These are phyloP conservation scores for Pelagomonas calceolata DNA, from an alignment of 108 stramenopile species.

Conservation along the genomic window DNA sequence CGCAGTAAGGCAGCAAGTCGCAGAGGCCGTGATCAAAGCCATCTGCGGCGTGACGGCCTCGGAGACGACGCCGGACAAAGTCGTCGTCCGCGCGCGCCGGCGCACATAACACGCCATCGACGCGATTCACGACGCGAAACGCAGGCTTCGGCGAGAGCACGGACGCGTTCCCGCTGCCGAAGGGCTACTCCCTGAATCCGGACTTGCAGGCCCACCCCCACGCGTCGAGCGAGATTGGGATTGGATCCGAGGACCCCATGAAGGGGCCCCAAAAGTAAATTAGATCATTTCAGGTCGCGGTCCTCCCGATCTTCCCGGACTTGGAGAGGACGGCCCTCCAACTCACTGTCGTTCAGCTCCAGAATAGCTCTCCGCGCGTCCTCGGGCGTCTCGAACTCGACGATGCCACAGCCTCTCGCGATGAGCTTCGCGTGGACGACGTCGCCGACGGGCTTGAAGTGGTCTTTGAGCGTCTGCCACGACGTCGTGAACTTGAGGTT, in stretches of 20 bases:
- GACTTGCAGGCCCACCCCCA: neutral
- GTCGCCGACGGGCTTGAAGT: constrained; percentile 68
- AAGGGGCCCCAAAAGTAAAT: neutral
- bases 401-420: constrained; percentile 82
- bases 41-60: neutral
- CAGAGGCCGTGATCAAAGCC: neutral
- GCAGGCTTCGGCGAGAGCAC: neutral
- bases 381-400: constrained; percentile 68
- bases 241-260: neutral
- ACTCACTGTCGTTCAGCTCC: constrained; percentile 59
- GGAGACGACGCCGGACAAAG: neutral
- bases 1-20: neutral
- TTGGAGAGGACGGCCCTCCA: constrained; percentile 68
- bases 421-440: constrained; percentile 24
- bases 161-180: neutral
- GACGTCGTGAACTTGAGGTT: constrained; percentile 66
- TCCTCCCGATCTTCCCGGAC: constrained; percentile 72
- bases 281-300: neutral
- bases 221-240: neutral
- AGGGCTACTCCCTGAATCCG: neutral
- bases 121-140: too few species aligned
- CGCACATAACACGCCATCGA: too few species aligned
- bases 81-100: neutral
- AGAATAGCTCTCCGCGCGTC: constrained; percentile 75
- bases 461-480: constrained; percentile 90